Base-by-base conservation (phyloP, 202 grass and related monocot genomes). In the Schoenoplectus triqueter region DNA sequence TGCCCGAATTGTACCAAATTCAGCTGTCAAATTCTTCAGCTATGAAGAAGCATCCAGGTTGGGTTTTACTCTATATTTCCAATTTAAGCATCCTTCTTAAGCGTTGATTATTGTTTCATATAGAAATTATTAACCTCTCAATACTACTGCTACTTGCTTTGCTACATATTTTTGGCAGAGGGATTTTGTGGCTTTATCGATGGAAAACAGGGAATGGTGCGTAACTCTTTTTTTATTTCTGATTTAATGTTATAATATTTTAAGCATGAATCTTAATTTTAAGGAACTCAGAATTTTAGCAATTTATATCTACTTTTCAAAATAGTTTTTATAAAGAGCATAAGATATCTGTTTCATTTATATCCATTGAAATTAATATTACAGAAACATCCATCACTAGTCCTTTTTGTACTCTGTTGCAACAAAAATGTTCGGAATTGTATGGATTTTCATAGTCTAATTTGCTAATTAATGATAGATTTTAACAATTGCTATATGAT, bases 11-110 rank as follows among this genome's bases (percentile, higher is more conserved):
- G 91, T 98, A 67, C 95, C 95, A 80, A 98, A 98, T 86, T 98
- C 95, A 85, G 95, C 95, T 2, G 95, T 98, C 48, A 98, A 98
- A 86, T 98, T 98, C 66, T 98, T 93, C 85, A 98, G 95, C 71
- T 98, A 98, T 42, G 95, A 98, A 57, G 92, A 98, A 84, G 95
- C 95, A 69, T 84, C 93, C 79, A 91, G 90, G 95, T 98, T 78
- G 6, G 31, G 13, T 59, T 60, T 78, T 59, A 39, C 75, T 78
- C 39, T 1, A 78, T 17, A 78, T 17, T 44, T 45, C 14, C 21
- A 59, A 78, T 61, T 5, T 41, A 78, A 57, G 14, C 22, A 17
- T 42, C 18, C 67, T 56, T 83, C 55, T 19, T 70, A 39, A 1
- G 14, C 31, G 6, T 83, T 83, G 2, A 67, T 82, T 11, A 82